A percentile compares a stretch with the other conserved stretches of the same genome.
phyloP scores from a whole-genome alignment of 768 basidiomycete species.

The Suillus alpinus region DNA sequence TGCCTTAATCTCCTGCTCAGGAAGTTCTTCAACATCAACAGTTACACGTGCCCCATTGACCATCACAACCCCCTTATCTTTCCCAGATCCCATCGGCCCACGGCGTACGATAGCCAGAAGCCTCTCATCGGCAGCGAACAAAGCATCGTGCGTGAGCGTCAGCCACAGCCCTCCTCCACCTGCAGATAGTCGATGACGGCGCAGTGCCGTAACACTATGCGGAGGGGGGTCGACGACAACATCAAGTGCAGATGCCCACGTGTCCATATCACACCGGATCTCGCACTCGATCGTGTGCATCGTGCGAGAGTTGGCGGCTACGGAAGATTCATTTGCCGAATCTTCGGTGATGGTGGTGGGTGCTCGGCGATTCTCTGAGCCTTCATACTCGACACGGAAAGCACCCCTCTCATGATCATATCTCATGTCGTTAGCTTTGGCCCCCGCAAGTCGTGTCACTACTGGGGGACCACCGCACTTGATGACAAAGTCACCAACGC shows the following conservation, averaged over 20 bases:
- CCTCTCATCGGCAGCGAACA: constrained; percentile 75
- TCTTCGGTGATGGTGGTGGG: constrained; percentile 18
- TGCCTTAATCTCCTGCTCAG: constrained; percentile 81
- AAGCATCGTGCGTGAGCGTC: constrained; percentile 81
- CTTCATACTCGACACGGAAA: constrained; percentile 84
- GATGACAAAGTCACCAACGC: constrained; percentile 94
- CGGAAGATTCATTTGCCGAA: constrained; percentile 13
- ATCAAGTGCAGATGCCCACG: constrained; percentile 81
- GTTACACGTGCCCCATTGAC: constrained; percentile 84
- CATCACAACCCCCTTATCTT: constrained; percentile 81
- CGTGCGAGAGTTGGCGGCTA: constrained; percentile 15
- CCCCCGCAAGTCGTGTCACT: constrained; percentile 80
- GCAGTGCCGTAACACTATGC: constrained; percentile 73
- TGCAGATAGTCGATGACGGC: constrained; percentile 80
- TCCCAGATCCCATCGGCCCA: constrained; percentile 54
- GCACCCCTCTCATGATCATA: constrained; percentile 86
- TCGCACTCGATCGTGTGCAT: constrained; percentile 78
- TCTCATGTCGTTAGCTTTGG: constrained; percentile 65
- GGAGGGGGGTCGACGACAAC: constrained; percentile 94
- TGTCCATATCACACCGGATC: constrained; percentile 87
- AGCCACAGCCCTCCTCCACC: constrained; percentile 95
- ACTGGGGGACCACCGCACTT: constrained; percentile 93
- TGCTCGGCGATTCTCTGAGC: constrained; percentile 47
- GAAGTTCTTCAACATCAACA: constrained; percentile 87
- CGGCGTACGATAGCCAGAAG: constrained; percentile 72